A percentile compares a stretch with the other conserved stretches of the same genome.
phyloP scores from a whole-genome alignment of 108 stramenopile genomes.

The Nitzschia sp. region DNA sequence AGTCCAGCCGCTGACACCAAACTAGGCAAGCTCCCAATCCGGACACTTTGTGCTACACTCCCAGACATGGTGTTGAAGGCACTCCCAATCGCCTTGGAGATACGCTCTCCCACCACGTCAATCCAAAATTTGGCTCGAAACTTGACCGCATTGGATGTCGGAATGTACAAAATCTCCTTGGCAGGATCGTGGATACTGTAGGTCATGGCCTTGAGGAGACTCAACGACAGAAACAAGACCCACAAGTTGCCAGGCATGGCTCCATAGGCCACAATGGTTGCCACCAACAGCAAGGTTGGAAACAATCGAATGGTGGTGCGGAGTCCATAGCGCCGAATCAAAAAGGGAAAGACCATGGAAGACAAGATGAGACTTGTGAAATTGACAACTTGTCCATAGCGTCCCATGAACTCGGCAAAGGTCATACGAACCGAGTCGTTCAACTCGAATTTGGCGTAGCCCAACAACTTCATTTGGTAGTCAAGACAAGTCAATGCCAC shows the following conservation, averaged over 20 bases:
- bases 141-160: constrained; percentile 84
- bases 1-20: constrained; percentile 62
- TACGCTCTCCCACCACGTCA: constrained; percentile 83
- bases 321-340: constrained; percentile 75
- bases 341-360: constrained; percentile 73
- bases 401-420: constrained; percentile 87
- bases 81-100: constrained; percentile 82
- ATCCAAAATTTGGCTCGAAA: constrained; percentile 89
- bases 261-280: constrained; percentile 70
- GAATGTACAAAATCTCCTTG: constrained; percentile 90
- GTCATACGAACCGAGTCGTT: constrained; percentile 27
- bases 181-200: constrained; percentile 92
- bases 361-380: constrained; percentile 76
- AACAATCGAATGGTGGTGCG: constrained; percentile 77
- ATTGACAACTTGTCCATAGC: constrained; percentile 89
- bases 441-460: constrained; percentile 62
- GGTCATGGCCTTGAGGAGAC: constrained; percentile 89
- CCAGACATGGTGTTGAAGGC: constrained; percentile 74
- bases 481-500: constrained; percentile 92
- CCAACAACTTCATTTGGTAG: constrained; percentile 95
- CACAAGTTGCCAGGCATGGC: constrained; percentile 70
- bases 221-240: constrained; percentile 79
- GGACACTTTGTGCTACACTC: constrained; percentile 66
- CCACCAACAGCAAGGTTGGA: constrained; percentile 74
- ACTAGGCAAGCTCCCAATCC: constrained; percentile 69